These are phyloP conservation scores for Lentinula sp. DNA, from an alignment of 768 basidiomycete species.

Conservation along the genomic window DNA sequence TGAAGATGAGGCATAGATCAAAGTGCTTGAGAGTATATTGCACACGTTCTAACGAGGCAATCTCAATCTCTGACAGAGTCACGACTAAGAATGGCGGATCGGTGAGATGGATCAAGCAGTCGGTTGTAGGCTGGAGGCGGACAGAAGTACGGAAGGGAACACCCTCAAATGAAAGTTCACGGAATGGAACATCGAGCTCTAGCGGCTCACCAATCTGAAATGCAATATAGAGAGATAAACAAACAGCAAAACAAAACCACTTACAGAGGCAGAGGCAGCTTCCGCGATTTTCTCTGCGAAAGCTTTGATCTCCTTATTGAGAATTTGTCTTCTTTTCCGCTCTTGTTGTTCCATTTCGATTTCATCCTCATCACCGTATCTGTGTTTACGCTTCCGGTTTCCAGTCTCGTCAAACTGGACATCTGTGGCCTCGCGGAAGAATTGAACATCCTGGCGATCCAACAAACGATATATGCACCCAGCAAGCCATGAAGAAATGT, in stretches of 20 bases:
- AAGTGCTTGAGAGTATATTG: slow-evolving; percentile 96
- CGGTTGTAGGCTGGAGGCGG: slow-evolving; percentile 91
- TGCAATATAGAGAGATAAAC: not conserved
- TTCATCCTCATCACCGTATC: slow-evolving; percentile 98
- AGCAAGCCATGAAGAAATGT: not conserved
- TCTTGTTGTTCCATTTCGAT: slow-evolving; percentile 99
- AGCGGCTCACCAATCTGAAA: slow-evolving; percentile 66
- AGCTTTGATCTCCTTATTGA: slow-evolving; percentile 91
- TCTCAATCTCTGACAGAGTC: slow-evolving; percentile 90
- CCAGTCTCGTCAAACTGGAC: slow-evolving; percentile 99
- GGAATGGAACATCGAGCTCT: slow-evolving; percentile 95
- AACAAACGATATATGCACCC: not conserved
- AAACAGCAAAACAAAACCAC: slow-evolving; percentile 16
- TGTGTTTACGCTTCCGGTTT: slow-evolving; percentile 94
- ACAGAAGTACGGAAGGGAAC: slow-evolving; percentile 95
- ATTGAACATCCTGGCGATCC: slow-evolving; percentile 80
- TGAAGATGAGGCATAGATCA: slow-evolving; percentile 95
- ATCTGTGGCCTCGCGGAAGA: slow-evolving; percentile 96
- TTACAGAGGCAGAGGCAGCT: slow-evolving; percentile 68
- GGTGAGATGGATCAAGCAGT: slow-evolving; percentile 91
- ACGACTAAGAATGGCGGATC: slow-evolving; percentile 96
- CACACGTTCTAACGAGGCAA: slow-evolving; percentile 94
- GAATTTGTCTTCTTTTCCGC: slow-evolving; percentile 75
- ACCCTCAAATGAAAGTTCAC: slow-evolving; percentile 94
- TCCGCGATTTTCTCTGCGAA: slow-evolving; percentile 93